phyloP scores from a whole-genome alignment of 768 basidiomycete species.

The Tylopilus vinaceipallidus region DNA sequence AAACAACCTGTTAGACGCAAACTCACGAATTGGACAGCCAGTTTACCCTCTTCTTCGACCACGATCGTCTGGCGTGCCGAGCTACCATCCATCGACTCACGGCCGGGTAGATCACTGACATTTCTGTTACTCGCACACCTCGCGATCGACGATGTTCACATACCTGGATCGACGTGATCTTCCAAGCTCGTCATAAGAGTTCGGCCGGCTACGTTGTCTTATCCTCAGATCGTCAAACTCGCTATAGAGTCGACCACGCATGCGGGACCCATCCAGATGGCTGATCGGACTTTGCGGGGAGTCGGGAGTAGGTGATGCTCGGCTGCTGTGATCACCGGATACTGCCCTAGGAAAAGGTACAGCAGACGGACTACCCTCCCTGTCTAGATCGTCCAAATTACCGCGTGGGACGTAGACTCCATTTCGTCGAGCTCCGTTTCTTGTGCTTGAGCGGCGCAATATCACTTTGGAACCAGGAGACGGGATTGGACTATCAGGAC shows the following conservation, averaged over 20 bases:
- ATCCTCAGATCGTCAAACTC: slow-evolving; percentile 60
- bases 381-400: slow-evolving; percentile 33
- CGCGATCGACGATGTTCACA: slow-evolving; percentile 73
- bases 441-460: slow-evolving; percentile 59
- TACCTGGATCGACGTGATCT: slow-evolving; percentile 59
- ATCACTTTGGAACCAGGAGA: slow-evolving; percentile 43
- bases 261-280: slow-evolving; percentile 40
- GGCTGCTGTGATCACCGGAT: slow-evolving; percentile 47
- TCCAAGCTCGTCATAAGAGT: slow-evolving; percentile 67
- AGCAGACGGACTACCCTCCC: slow-evolving; percentile 36
- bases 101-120: slow-evolving; percentile 62
- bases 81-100: slow-evolving; percentile 64
- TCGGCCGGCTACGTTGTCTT: slow-evolving; percentile 56
- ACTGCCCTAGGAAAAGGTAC: slow-evolving; percentile 68
- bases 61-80: slow-evolving; percentile 67
- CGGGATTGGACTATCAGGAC: slow-evolving; percentile 51
- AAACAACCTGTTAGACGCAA: not conserved
- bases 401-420: slow-evolving; percentile 46
- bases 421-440: slow-evolving; percentile 44
- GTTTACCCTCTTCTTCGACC: slow-evolving; percentile 78
- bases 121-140: slow-evolving; percentile 47
- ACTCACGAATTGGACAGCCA: slow-evolving; percentile 80
- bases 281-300: slow-evolving; percentile 30
- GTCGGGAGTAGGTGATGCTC: slow-evolving; percentile 38
- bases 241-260: slow-evolving; percentile 64